Conservation (phyloP, 148 eudicot species). For the Chenopodium album region DNA sequence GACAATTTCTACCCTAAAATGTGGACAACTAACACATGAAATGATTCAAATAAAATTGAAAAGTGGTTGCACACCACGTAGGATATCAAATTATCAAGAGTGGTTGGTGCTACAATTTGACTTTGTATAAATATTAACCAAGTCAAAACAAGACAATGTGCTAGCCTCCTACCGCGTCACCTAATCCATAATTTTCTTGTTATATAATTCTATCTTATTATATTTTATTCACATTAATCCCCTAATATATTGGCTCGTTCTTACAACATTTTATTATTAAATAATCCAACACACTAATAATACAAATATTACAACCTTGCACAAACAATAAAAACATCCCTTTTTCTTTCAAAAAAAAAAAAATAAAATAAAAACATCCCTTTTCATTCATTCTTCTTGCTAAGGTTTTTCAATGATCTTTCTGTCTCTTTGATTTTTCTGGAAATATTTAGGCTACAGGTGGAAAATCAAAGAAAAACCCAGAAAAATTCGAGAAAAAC, state of each 20-base stretch:
- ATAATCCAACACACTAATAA: neutral
- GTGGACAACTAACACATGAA: neutral
- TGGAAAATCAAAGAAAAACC: too few species aligned
- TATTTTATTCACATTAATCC: too few species aligned
- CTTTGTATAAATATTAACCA: constrained; percentile 12
- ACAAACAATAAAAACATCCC: neutral
- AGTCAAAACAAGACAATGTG: constrained; percentile 17
- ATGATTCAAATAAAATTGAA: neutral
- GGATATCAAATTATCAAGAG: constrained; percentile 8
- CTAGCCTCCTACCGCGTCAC: constrained; percentile 22
- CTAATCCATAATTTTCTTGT: constrained; percentile 8
- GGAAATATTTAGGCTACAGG: neutral
- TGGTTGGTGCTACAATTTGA: constrained; percentile 33
- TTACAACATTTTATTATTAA: neutral
- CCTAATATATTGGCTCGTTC: constrained; percentile 3
- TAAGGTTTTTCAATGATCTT: constrained; percentile 19
- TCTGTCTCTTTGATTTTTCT: neutral
- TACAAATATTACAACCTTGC: constrained; percentile 2
- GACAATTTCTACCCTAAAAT: too few species aligned
- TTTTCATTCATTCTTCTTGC: constrained; percentile 9
- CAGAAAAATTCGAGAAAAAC: constrained; percentile 11
- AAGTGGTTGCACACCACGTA: constrained; percentile 34
- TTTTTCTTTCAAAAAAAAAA: too few species aligned
- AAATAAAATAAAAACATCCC: neutral
- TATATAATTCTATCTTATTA: neutral